These are phyloP conservation scores for Botrytis paeoniae DNA, from an alignment of 2,329 filamentous ascomycete genomes.

Conservation along the genomic window DNA sequence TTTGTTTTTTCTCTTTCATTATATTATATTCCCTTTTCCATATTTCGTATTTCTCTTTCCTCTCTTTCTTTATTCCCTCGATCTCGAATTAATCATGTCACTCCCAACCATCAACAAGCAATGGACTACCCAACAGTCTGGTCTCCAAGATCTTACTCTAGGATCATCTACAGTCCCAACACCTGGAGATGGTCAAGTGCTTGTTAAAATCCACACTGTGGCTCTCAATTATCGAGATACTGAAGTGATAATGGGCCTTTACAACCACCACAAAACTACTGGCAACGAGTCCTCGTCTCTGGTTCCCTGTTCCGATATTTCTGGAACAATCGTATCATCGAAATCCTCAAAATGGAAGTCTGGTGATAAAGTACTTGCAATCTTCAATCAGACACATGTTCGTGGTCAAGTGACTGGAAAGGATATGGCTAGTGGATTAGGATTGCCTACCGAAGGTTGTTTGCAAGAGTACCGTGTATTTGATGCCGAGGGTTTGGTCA, in stretches of 20 bases:
- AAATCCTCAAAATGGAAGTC: slow-evolving; percentile 47
- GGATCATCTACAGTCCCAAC: slow-evolving; percentile 46
- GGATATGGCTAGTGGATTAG: slow-evolving; percentile 51
- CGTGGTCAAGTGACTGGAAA: slow-evolving; percentile 29
- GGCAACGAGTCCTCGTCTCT: slow-evolving; percentile 33
- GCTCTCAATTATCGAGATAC: slow-evolving; percentile 36
- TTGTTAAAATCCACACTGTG: slow-evolving; percentile 34
- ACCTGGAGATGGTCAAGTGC: slow-evolving; percentile 48
- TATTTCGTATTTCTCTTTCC: background rate
- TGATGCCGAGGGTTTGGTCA: slow-evolving; percentile 55
- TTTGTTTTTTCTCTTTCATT: background rate
- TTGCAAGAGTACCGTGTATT: slow-evolving; percentile 58
- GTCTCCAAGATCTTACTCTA: slow-evolving; percentile 51
- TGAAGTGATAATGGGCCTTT: slow-evolving; percentile 41
- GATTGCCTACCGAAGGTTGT: slow-evolving; percentile 62
- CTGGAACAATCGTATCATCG: slow-evolving; percentile 55
- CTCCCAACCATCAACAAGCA: slow-evolving; percentile 40
- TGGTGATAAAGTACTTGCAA: slow-evolving; percentile 65
- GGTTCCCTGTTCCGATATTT: slow-evolving; percentile 69
- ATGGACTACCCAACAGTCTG: slow-evolving; percentile 55
- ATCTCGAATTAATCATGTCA: slow-evolving; percentile 19
- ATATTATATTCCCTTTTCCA: too few relatives aligned
- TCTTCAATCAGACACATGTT: slow-evolving; percentile 55
- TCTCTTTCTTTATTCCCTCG: background rate
- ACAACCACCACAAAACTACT: slow-evolving; percentile 61